Evolutionary conservation across 2,329 filamentous ascomycete species (phyloP).

Genomic region (Parastagonospora avenae): DNA sequence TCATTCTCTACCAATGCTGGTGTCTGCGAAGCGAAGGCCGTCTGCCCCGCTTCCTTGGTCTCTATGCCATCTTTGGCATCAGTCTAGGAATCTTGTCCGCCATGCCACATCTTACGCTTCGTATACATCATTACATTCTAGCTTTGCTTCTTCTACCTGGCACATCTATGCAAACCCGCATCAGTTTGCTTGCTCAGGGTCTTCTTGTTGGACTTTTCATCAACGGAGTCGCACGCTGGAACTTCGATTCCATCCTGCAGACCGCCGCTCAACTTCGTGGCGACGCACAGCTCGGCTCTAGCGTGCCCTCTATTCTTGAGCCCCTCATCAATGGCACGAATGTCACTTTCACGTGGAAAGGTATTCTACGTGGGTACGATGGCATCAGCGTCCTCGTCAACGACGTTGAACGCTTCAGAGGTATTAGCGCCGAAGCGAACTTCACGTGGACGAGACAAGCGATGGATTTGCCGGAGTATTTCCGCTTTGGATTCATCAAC

Average conservation of each 20-base stretch:
- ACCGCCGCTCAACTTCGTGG: slow-evolving; percentile 72
- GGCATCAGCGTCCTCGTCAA: slow-evolving; percentile 85
- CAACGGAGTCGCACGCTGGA: slow-evolving; percentile 92
- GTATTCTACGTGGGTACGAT: slow-evolving; percentile 60
- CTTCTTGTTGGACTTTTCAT: slow-evolving; percentile 88
- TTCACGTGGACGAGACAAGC: slow-evolving; percentile 65
- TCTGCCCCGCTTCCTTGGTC: slow-evolving; percentile 74
- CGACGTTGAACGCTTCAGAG: slow-evolving; percentile 80
- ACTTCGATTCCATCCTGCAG: slow-evolving; percentile 85
- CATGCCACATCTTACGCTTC: slow-evolving; percentile 82
- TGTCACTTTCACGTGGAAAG: slow-evolving; percentile 52
- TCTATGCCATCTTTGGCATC: slow-evolving; percentile 79
- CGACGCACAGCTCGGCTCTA: slow-evolving; percentile 58
- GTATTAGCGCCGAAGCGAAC: slow-evolving; percentile 60
- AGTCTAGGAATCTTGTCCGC: slow-evolving; percentile 78
- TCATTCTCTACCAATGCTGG: slow-evolving; percentile 41
- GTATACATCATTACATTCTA: slow-evolving; percentile 90
- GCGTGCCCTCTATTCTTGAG: slow-evolving; percentile 56
- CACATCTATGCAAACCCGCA: slow-evolving; percentile 84
- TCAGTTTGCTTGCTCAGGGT: slow-evolving; percentile 86
- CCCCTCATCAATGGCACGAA: slow-evolving; percentile 52
- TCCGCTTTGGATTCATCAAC: slow-evolving; percentile 43
- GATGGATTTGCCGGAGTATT: slow-evolving; percentile 34
- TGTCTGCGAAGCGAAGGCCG: slow-evolving; percentile 42
- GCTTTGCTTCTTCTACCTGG: slow-evolving; percentile 87